phyloP scores from a whole-genome alignment of 768 basidiomycete species.

The Terana coerulea region DNA sequence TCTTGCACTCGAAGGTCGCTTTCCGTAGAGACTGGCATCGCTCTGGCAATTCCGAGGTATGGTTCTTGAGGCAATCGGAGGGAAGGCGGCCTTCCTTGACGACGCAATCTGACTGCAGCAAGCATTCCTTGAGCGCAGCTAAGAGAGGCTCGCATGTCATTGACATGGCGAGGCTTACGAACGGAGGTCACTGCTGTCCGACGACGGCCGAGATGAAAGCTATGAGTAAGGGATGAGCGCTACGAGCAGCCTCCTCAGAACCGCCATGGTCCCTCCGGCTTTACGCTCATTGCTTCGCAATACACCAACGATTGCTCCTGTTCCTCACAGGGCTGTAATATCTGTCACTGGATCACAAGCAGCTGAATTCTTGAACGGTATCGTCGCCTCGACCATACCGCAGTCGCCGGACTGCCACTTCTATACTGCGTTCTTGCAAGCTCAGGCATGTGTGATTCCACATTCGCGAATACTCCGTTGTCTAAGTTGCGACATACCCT shows the following conservation, averaged over 20 bases:
- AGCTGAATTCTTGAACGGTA: conserved; percentile 58
- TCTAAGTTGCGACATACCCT: background rate
- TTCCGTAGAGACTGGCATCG: conserved; percentile 75
- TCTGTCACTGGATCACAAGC: conserved; percentile 81
- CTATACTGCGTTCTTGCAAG: conserved; percentile 26
- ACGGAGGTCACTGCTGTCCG: background rate
- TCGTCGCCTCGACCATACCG: conserved; percentile 24
- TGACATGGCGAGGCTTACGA: conserved; percentile 60
- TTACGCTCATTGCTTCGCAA: conserved; percentile 42
- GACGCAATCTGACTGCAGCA: conserved; percentile 86
- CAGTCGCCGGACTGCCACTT: conserved; percentile 15
- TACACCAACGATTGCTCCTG: conserved; percentile 45
- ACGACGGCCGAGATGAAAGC: background rate
- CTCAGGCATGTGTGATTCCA: conserved; percentile 21
- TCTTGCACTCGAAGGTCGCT: conserved; percentile 88
- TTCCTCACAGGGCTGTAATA: conserved; percentile 65
- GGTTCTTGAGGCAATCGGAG: conserved; percentile 78
- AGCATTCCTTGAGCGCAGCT: conserved; percentile 75
- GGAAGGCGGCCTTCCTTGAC: conserved; percentile 74
- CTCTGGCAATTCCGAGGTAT: conserved; percentile 73
- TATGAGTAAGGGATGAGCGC: conserved; percentile 2
- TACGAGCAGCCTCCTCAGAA: background rate
- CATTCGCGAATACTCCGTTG: no score
- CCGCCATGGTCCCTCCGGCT: conserved; percentile 33
- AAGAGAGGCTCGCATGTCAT: conserved; percentile 78